Base-by-base conservation (phyloP, 306 rosid species). In the Quercus berberidifolia region DNA sequence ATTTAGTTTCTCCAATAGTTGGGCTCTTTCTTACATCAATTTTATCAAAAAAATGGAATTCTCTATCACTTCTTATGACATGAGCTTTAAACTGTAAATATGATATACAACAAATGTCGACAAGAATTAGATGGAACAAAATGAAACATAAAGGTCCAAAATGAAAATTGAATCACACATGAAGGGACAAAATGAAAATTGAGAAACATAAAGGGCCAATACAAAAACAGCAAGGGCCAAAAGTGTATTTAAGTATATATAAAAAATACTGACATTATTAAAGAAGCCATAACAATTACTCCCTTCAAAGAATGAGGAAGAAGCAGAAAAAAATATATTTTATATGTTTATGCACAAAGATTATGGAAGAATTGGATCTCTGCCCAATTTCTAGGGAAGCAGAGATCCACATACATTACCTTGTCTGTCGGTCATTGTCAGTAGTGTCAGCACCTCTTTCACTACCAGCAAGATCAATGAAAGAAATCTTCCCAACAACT, bases 391-490 rank as follows among this genome's bases (percentile, higher is more conserved):
- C 5, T 10, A 23, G 8, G 52, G 49, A 49, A 46, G 30, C 71
- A 58, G 67, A 6, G 74, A 18, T 35, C 38, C 67, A 21, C 68
- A 21, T 60, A 74, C 43, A 77, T 31, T 87, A 93, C 99, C 99
- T 94, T 28, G 99, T 96, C 85, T 93, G 99, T 64, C 99, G 94
- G 76, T 96, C 99, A 85, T 96, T 93, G 82, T 96, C 99, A 71
- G 99, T 96, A 68, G 99, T 96, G 92, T 93, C 99, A 43, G 99
- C 99, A 57, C 99, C 99, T 86, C 99, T 92, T 91, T 96, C 99
- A 83, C 98, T 96, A 58, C 99, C 99, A 76, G 99, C 99, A 76
- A 96, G 97, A 90, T 96, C 98, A 77, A 96, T 96, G 79, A 96
- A 96, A 76, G 99, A 96, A 81, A 96, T 85, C 82, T 96, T 96